These are phyloP conservation scores for Cordyceps fumosorosea DNA, from an alignment of 2,329 filamentous ascomycete genomes.

Conservation along the genomic window DNA sequence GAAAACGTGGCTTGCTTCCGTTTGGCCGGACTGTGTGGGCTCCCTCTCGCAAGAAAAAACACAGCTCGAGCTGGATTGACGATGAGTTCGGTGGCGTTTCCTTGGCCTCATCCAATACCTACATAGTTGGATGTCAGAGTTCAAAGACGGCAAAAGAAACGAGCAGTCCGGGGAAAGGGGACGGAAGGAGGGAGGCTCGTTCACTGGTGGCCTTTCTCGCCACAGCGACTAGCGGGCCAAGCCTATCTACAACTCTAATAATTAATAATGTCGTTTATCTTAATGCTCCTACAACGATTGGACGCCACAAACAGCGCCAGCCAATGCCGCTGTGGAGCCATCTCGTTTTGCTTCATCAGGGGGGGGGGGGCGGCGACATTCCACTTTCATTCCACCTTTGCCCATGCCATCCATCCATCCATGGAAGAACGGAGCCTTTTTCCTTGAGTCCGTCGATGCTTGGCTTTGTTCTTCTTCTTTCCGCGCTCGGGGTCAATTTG, in stretches of 20 bases:
- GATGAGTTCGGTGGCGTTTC: background rate
- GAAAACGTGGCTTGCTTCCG: constrained; percentile 1
- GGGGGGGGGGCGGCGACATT: background rate
- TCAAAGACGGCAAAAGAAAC: background rate
- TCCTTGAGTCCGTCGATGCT: background rate
- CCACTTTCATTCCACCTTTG: background rate
- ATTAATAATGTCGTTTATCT: no score
- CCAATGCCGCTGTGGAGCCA: no score
- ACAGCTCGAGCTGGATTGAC: background rate
- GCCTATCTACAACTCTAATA: constrained; percentile 8
- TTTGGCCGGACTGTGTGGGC: background rate
- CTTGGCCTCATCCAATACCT: background rate
- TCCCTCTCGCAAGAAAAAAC: background rate
- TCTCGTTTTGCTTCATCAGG: background rate
- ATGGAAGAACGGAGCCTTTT: background rate
- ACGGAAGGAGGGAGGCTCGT: background rate
- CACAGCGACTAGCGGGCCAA: background rate
- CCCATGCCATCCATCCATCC: no score
- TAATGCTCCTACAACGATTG: background rate
- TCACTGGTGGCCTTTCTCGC: background rate
- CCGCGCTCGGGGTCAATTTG: background rate
- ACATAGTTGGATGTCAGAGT: no score
- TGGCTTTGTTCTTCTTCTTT: background rate
- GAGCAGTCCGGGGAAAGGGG: background rate
- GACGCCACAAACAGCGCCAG: background rate